phyloP scores from a whole-genome alignment of 805 yeast species.

The Wilhelminamyces savonicus region DNA sequence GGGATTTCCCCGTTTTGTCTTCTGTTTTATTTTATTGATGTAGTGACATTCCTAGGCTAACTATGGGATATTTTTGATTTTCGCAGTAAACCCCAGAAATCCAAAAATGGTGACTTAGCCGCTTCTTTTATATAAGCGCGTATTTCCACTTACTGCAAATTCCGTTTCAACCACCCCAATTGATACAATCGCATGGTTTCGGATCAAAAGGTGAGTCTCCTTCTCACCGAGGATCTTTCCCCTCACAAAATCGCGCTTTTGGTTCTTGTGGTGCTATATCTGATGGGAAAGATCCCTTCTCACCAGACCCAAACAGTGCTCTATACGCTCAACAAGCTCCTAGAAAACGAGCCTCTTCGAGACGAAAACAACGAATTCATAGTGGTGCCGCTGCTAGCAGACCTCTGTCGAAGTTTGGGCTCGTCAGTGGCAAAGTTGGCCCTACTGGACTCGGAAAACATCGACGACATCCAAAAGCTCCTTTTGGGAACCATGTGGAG shows the following conservation, averaged over 20 bases:
- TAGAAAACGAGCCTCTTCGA: slow-evolving; percentile 29
- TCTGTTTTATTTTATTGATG: too few species aligned
- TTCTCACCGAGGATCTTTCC: slow-evolving; percentile 38
- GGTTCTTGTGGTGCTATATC: slow-evolving; percentile 41
- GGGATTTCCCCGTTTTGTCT: too few species aligned
- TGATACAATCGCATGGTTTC: too few species aligned
- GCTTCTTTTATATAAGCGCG: too few species aligned
- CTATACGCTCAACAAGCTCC: slow-evolving; percentile 35
- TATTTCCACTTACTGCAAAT: too few species aligned
- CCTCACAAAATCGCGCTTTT: slow-evolving; percentile 51
- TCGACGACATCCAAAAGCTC: slow-evolving; percentile 20
- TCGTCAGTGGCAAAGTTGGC: too few species aligned
- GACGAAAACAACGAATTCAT: slow-evolving; percentile 12
- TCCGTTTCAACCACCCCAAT: too few species aligned
- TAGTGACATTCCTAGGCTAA: too few species aligned
- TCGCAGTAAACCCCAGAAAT: too few species aligned
- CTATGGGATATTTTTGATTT: too few species aligned
- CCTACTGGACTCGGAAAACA: too few species aligned
- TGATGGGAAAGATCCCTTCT: slow-evolving; percentile 26
- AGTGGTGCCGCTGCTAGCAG: slow-evolving; percentile 26
- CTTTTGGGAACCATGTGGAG: slow-evolving; percentile 39
- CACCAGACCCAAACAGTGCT: slow-evolving; percentile 32
- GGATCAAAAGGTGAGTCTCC: slow-evolving; percentile 12
- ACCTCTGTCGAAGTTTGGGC: slow-evolving; percentile 12
- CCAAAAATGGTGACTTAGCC: too few species aligned